Evolutionary conservation across 495 filamentous ascomycete genomes (phyloP).

Genomic region (Podospora pseudopauciseta): DNA sequence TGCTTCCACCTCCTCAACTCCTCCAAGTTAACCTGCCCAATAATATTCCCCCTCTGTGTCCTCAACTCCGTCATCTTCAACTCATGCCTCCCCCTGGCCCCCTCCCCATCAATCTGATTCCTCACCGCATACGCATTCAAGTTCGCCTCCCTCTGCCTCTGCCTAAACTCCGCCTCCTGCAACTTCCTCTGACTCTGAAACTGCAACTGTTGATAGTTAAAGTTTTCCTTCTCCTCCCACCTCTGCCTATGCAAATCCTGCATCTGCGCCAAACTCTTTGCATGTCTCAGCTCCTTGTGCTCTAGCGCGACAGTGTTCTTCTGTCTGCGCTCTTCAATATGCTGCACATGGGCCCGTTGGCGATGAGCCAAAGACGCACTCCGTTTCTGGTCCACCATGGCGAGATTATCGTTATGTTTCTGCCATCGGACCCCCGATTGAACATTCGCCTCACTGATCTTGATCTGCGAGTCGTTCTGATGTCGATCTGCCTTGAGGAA

Average conservation of each 20-base stretch:
- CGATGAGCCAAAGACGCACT: slow-evolving; percentile 15
- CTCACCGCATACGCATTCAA: slow-evolving; percentile 11
- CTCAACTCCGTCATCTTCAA: slow-evolving; percentile 26
- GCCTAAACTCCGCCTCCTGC: slow-evolving; percentile 7
- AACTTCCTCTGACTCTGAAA: slow-evolving; percentile 11
- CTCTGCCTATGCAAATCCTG: slow-evolving; percentile 13
- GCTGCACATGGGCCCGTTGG: slow-evolving; percentile 11
- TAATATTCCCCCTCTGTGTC: slow-evolving; percentile 27
- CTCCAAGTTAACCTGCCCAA: slow-evolving; percentile 27
- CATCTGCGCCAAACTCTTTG: slow-evolving; percentile 16
- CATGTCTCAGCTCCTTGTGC: slow-evolving; percentile 16
- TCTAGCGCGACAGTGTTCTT: slow-evolving; percentile 9
- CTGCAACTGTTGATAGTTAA: slow-evolving; percentile 9
- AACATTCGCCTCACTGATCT: slow-evolving; percentile 17
- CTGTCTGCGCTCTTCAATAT: slow-evolving; percentile 12
- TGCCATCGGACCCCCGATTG: slow-evolving; percentile 21
- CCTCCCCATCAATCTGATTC: slow-evolving; percentile 7
- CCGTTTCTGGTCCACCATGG: slow-evolving; percentile 20
- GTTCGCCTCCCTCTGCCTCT: slow-evolving; percentile 6
- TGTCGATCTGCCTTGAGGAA: slow-evolving; percentile 17
- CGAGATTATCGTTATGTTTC: slow-evolving; percentile 19
- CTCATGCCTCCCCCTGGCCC: slow-evolving; percentile 11
- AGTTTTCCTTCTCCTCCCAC: slow-evolving; percentile 6
- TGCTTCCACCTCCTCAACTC: slow-evolving; percentile 29
- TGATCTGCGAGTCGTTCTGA: slow-evolving; percentile 22